phyloP scores from a whole-genome alignment of 192 early-diverging fungal genomes.

The Funneliformis mosseae region DNA sequence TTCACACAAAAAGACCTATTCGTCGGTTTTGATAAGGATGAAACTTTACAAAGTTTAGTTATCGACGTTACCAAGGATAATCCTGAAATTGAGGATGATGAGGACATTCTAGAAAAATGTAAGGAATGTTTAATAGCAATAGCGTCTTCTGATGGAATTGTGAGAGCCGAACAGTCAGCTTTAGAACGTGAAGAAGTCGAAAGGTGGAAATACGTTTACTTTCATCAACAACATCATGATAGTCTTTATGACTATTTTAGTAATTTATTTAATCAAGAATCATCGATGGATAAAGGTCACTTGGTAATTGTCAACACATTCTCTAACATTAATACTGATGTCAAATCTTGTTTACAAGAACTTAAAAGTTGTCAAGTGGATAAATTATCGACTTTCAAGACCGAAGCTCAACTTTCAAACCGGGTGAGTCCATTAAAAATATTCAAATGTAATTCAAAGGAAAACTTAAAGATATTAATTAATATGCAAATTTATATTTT shows the following conservation, averaged over 20 bases:
- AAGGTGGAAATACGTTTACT: constrained; percentile 21
- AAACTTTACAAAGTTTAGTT: constrained; percentile 25
- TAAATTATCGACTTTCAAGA: constrained; percentile 28
- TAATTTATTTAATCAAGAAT: not conserved
- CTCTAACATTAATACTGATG: constrained; percentile 28
- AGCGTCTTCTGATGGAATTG: constrained; percentile 31
- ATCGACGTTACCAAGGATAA: not conserved
- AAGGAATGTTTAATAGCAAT: constrained; percentile 28
- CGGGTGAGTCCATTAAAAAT: not conserved
- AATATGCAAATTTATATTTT: too few relatives aligned
- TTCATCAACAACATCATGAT: constrained; percentile 13
- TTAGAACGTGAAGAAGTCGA: not conserved
- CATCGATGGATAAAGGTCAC: not conserved
- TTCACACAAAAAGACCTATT: constrained; percentile 19
- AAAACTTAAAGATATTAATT: too few relatives aligned
- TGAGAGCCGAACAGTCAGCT: constrained; percentile 10
- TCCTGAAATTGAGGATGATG: not conserved
- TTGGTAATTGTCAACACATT: constrained; percentile 31
- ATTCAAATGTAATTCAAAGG: too few relatives aligned
- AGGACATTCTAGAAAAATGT: constrained; percentile 11
- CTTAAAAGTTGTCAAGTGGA: constrained; percentile 16
- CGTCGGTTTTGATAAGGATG: constrained; percentile 15
- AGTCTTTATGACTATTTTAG: constrained; percentile 15
- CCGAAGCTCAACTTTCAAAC: constrained; percentile 29
- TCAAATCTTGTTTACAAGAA: constrained; percentile 18